Conservation (phyloP, 2,329 filamentous ascomycete genomes). For the Aspergillus sp. region DNA sequence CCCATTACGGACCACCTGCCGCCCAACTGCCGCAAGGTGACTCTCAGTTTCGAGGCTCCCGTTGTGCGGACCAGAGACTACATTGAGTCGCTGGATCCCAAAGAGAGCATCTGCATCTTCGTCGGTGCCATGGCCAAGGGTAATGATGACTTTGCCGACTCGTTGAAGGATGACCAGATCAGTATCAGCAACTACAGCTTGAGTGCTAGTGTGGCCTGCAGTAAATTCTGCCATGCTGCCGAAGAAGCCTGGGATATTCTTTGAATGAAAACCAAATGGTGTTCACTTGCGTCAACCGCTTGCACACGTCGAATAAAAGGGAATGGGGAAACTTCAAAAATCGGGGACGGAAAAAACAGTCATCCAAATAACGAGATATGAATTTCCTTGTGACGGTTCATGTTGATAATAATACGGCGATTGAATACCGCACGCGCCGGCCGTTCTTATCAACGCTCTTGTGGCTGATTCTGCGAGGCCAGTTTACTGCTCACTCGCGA, state of each 20-base stretch:
- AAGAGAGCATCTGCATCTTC: constrained; percentile 95
- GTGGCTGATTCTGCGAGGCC: no score
- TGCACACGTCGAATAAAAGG: not conserved
- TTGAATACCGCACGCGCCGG: constrained; percentile 7
- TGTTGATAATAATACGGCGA: constrained; percentile 2
- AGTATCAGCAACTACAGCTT: constrained; percentile 97
- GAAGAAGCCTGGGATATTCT: constrained; percentile 95
- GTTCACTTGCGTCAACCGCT: not conserved
- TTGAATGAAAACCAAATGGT: constrained; percentile 40
- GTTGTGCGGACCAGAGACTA: constrained; percentile 85
- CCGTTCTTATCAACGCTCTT: no score
- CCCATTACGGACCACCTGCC: constrained; percentile 95
- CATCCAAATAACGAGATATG: constrained; percentile 19
- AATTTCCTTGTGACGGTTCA: constrained; percentile 9
- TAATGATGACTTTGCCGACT: constrained; percentile 87
- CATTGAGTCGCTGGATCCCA: constrained; percentile 64
- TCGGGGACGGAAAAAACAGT: constrained; percentile 1
- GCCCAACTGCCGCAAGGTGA: constrained; percentile 95
- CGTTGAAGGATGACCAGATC: constrained; percentile 92
- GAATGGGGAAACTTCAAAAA: constrained; percentile 2
- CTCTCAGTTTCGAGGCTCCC: constrained; percentile 84
- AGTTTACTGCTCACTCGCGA: no score
- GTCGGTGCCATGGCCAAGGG: constrained; percentile 99
- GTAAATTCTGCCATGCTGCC: constrained; percentile 97
- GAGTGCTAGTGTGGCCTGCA: constrained; percentile 95